phyloP scores from a whole-genome alignment of 1,284 basidiomycete genomes.

The Tranzscheliella williamsii region DNA sequence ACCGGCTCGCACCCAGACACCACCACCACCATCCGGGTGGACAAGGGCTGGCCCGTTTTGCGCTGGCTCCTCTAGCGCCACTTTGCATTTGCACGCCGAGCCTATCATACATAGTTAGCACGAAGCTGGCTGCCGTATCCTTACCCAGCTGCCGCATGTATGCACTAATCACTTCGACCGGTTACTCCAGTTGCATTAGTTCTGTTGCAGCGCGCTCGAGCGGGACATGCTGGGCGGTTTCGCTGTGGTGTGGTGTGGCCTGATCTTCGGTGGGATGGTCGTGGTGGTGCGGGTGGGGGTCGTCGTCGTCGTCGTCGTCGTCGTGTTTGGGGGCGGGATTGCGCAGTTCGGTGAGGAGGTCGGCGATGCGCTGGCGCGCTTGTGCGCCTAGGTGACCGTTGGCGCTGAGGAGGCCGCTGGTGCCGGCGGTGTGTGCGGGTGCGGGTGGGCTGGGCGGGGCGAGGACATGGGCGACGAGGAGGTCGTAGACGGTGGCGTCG shows the following conservation, averaged over 20 bases:
- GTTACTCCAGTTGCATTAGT: no score
- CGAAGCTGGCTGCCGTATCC: no score
- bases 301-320: conserved; percentile 10
- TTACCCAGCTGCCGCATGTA: no score
- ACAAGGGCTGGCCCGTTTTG: conserved; percentile 20
- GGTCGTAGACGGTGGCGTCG: conserved; percentile 14
- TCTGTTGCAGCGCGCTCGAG: no score
- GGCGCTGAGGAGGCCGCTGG: conserved; percentile 2
- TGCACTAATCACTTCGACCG: no score
- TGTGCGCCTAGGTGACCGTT: conserved; percentile 10
- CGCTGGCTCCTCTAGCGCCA: conserved; percentile 26
- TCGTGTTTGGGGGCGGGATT: conserved; percentile 4
- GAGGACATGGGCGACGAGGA: conserved; percentile 10
- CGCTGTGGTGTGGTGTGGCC: no score
- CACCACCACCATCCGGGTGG: conserved; percentile 5
- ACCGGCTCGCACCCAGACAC: background rate
- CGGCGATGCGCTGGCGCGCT: background rate
- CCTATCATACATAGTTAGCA: no score
- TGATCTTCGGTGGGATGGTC: no score
- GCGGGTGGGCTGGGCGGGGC: background rate
- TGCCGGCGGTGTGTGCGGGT: background rate
- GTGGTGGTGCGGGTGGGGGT: no score
- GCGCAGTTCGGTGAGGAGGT: conserved; percentile 2
- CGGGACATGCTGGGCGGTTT: no score
- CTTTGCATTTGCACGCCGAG: no score